Percentiles rank a stretch among this genome's conserved stretches.
Conservation (phyloP, 768 basidiomycete species). For the Auricularia sp. region DNA sequence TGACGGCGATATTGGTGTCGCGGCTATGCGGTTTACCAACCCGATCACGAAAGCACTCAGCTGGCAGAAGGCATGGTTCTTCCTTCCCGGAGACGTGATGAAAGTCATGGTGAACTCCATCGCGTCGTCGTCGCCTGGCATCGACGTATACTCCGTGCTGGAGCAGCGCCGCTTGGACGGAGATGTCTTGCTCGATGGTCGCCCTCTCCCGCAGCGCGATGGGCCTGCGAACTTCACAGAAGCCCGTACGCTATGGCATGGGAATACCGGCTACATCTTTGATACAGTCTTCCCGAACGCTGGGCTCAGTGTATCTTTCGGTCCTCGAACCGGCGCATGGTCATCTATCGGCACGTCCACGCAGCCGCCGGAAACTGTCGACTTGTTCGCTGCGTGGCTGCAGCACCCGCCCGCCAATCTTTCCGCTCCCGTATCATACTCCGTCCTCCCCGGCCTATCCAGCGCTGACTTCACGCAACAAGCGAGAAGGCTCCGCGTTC, state of each 20-base stretch:
- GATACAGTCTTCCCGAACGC: conserved; percentile 14
- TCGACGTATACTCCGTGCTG: conserved; percentile 51
- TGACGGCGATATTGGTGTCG: conserved; percentile 43
- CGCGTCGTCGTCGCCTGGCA: conserved; percentile 25
- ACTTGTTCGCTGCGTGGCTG: conserved; percentile 57
- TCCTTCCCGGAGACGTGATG: conserved; percentile 52
- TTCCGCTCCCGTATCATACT: conserved; percentile 35
- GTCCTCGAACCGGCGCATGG: conserved; percentile 49
- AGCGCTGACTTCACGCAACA: conserved; percentile 30
- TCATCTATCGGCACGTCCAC: conserved; percentile 50
- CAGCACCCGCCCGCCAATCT: conserved; percentile 26
- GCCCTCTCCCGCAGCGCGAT: conserved; percentile 1
- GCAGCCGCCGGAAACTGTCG: conserved; percentile 43
- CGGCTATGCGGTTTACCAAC: conserved; percentile 55
- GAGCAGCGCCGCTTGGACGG: conserved; percentile 48
- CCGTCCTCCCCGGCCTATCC: conserved; percentile 42
- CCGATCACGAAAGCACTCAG: conserved; percentile 41
- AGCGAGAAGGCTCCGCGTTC: conserved; percentile 20
- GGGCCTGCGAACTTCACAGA: conserved; percentile 16
- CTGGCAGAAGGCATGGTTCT: conserved; percentile 69
- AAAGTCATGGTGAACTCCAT: conserved; percentile 51
- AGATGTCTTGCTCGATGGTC: conserved; percentile 33
- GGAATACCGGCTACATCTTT: conserved; percentile 49
- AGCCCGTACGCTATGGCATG: conserved; percentile 49
- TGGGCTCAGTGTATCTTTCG: conserved; percentile 30